phyloP scores from a whole-genome alignment of 2,329 filamentous ascomycete species.

The Beauveria varroae region DNA sequence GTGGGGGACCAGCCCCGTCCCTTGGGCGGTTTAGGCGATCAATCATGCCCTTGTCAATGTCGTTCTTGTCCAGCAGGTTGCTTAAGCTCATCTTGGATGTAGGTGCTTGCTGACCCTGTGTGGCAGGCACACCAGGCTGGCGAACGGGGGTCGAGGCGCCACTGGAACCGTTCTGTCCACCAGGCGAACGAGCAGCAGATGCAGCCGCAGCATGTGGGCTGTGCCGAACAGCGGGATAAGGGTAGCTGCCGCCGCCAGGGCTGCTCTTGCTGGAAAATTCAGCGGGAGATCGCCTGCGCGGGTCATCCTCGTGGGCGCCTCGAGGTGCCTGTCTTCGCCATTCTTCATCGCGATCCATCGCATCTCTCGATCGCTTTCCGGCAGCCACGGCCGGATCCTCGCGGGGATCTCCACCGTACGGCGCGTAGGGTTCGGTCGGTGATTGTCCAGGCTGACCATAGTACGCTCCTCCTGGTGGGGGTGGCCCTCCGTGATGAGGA shows the following conservation, averaged over 20 bases:
- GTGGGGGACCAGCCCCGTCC: conserved; percentile 3
- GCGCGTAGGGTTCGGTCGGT: conserved; percentile 36
- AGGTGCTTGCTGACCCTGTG: conserved; percentile 18
- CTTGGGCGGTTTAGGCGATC: conserved; percentile 38
- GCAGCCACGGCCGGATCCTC: conserved; percentile 25
- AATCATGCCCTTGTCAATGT: conserved; percentile 50
- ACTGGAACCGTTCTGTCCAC: conserved; percentile 28
- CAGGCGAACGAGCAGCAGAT: conserved; percentile 20
- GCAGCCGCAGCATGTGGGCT: conserved; percentile 22
- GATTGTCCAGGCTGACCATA: conserved; percentile 36
- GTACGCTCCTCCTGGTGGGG: conserved; percentile 29
- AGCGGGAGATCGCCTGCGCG: conserved; percentile 42
- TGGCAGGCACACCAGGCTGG: conserved; percentile 17
- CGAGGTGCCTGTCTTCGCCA: conserved; percentile 39
- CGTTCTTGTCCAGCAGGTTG: conserved; percentile 43
- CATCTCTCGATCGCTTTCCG: conserved; percentile 29
- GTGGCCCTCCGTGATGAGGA: conserved; percentile 17
- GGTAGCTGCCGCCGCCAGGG: conserved; percentile 34
- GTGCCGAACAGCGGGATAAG: conserved; percentile 29
- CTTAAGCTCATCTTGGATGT: conserved; percentile 46
- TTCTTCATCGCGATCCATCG: conserved; percentile 32
- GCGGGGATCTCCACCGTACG: conserved; percentile 28
- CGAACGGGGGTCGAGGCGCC: conserved; percentile 28
- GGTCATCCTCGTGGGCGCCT: conserved; percentile 38
- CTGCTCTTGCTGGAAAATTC: conserved; percentile 42